These are phyloP conservation scores for Elsinoe australis DNA, from an alignment of 2,329 filamentous ascomycete species.

Conservation along the genomic window DNA sequence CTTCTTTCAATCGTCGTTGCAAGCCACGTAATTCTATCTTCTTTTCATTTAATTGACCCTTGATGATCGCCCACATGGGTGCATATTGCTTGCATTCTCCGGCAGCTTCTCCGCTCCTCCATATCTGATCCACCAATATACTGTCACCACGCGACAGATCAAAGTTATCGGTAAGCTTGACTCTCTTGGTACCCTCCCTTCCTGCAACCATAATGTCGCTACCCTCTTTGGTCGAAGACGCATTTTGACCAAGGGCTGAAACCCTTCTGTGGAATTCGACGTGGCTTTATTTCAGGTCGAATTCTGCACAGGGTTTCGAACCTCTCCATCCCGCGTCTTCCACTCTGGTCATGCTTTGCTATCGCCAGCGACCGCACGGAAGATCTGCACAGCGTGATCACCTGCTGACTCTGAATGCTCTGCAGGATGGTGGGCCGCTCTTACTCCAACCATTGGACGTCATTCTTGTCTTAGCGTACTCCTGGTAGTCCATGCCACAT, in stretches of 20 bases:
- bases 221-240: slow-evolving; percentile 1
- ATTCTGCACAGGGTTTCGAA: neutral
- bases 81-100: slow-evolving; percentile 9
- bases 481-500: neutral
- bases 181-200: slow-evolving; percentile 3
- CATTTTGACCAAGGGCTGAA: slow-evolving; percentile 1
- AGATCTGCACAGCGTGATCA: neutral
- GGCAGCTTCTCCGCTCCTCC: slow-evolving; percentile 11
- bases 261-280: slow-evolving; percentile 1
- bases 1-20: neutral
- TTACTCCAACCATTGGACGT: neutral
- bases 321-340: too few species aligned
- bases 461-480: slow-evolving; percentile 1
- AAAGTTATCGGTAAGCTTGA: slow-evolving; percentile 5
- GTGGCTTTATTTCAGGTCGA: neutral
- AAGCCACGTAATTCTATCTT: slow-evolving; percentile 12
- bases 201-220: neutral
- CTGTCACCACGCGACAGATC: neutral
- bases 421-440: neutral
- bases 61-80: slow-evolving; percentile 10
- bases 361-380: too few species aligned
- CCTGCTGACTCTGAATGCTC: neutral
- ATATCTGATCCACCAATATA: slow-evolving; percentile 9
- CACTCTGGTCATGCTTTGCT: too few species aligned
- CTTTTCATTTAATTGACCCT: neutral